These are phyloP conservation scores for Sporothrix phasma DNA, from an alignment of 2,329 filamentous ascomycete species.

Conservation along the genomic window DNA sequence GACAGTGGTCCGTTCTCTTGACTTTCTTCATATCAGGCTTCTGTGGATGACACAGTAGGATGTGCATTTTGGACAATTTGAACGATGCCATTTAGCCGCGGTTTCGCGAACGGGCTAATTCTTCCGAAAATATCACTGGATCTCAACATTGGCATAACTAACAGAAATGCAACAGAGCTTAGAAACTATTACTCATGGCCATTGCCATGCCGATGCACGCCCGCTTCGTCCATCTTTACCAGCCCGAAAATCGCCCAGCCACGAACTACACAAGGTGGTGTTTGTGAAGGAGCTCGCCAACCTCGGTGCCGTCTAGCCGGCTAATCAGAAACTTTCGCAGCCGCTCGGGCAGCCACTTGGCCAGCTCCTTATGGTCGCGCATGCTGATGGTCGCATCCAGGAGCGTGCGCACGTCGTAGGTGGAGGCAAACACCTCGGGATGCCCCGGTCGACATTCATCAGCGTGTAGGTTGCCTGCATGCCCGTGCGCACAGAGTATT, in stretches of 20 bases:
- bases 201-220: not conserved
- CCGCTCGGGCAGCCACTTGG: constrained; percentile 18
- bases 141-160: too few relatives aligned
- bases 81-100: too few relatives aligned
- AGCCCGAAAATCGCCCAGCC: not conserved
- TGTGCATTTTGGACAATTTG: too few relatives aligned
- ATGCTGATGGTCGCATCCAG: constrained; percentile 20
- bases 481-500: constrained; percentile 30
- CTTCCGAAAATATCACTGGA: too few relatives aligned
- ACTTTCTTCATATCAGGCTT: too few relatives aligned
- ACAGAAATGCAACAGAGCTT: too few relatives aligned
- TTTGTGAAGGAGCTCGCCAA: constrained; percentile 19
- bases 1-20: too few relatives aligned
- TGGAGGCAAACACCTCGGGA: constrained; percentile 24
- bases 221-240: not conserved
- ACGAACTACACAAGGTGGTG: constrained; percentile 14
- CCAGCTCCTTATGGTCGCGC: constrained; percentile 20
- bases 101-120: too few relatives aligned
- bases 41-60: too few relatives aligned
- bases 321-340: constrained; percentile 16
- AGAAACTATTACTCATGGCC: not conserved
- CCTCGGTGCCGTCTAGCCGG: constrained; percentile 16
- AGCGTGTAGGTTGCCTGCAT: constrained; percentile 28
- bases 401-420: constrained; percentile 23
- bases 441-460: constrained; percentile 23